phyloP scores from a whole-genome alignment of 2,329 filamentous ascomycete species.

The Gnomoniopsis sp. region DNA sequence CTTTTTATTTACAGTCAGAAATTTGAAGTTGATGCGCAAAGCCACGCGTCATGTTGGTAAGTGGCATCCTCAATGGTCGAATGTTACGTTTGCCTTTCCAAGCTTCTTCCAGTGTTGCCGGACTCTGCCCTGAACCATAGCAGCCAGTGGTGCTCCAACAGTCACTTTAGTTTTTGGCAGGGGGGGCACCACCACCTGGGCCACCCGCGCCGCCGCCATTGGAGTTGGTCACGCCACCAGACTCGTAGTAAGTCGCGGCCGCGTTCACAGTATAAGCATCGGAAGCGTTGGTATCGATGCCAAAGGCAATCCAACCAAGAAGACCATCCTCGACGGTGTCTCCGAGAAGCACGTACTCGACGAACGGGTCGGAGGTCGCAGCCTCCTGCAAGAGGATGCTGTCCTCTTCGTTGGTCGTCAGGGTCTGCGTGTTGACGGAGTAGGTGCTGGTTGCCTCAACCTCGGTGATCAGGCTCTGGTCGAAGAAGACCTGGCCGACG shows the following conservation, averaged over 20 bases:
- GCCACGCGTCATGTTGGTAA: too few relatives aligned
- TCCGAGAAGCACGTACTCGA: slow-evolving; percentile 57
- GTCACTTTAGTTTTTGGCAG: neutral
- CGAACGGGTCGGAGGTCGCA: slow-evolving; percentile 27
- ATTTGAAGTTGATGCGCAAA: neutral
- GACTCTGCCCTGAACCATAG: too few relatives aligned
- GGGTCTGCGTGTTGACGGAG: slow-evolving; percentile 39
- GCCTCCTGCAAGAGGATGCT: slow-evolving; percentile 25
- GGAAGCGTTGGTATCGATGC: slow-evolving; percentile 36
- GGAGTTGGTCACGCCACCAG: slow-evolving; percentile 30
- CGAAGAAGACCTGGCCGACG: slow-evolving; percentile 64
- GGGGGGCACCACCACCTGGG: neutral
- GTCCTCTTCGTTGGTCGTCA: slow-evolving; percentile 36
- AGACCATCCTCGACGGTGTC: slow-evolving; percentile 49
- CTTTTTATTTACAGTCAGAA: neutral
- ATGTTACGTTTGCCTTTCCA: too few relatives aligned
- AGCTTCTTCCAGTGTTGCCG: too few relatives aligned
- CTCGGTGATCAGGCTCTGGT: slow-evolving; percentile 51
- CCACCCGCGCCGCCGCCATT: slow-evolving; percentile 18
- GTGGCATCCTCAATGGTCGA: too few relatives aligned
- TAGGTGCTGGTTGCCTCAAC: slow-evolving; percentile 49
- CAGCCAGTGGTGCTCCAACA: neutral
- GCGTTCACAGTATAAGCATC: slow-evolving; percentile 23
- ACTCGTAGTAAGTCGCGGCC: slow-evolving; percentile 30
- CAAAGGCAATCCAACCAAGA: slow-evolving; percentile 53